Evolutionary conservation across 352 stramenopile genomes (phyloP).

Genomic region (Pilasporangium apinafurcum): DNA sequence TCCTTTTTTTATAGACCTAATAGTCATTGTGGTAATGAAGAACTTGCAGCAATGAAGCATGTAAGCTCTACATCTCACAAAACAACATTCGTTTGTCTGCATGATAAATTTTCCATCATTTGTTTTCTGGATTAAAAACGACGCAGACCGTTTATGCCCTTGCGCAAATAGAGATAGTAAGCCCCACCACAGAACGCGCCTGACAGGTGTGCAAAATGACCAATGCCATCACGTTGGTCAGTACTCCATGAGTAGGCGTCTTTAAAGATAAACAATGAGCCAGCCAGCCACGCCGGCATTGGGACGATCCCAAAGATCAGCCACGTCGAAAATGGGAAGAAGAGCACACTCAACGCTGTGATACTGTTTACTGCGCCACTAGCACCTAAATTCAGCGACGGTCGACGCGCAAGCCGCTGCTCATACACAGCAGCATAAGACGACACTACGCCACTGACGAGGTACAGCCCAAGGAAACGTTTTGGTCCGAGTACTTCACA

Average conservation of each 20-base stretch:
- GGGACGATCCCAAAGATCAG: constrained; percentile 73
- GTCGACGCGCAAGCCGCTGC: constrained; percentile 31
- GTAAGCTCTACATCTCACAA: too few species aligned
- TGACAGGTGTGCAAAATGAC: constrained; percentile 69
- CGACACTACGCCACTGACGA: constrained; percentile 62
- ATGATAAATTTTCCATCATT: too few species aligned
- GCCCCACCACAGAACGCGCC: constrained; percentile 48
- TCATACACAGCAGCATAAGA: constrained; percentile 56
- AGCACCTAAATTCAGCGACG: constrained; percentile 55
- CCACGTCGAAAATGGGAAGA: constrained; percentile 65
- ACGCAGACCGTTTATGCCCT: too few species aligned
- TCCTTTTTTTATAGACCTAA: too few species aligned
- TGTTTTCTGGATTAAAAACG: too few species aligned
- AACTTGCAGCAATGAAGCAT: too few species aligned
- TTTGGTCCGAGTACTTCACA: constrained; percentile 56
- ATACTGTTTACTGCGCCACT: constrained; percentile 79
- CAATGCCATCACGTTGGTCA: constrained; percentile 42
- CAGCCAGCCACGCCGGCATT: constrained; percentile 65
- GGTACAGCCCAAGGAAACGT: constrained; percentile 69
- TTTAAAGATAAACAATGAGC: constrained; percentile 65
- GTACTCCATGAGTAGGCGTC: constrained; percentile 66
- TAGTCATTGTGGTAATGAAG: too few species aligned
- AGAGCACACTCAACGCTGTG: constrained; percentile 60
- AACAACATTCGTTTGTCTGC: too few species aligned
- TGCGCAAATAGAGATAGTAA: constrained; percentile 62